These are phyloP conservation scores for Fusarium piperis DNA, from an alignment of 2,329 filamentous ascomycete species.

Conservation along the genomic window DNA sequence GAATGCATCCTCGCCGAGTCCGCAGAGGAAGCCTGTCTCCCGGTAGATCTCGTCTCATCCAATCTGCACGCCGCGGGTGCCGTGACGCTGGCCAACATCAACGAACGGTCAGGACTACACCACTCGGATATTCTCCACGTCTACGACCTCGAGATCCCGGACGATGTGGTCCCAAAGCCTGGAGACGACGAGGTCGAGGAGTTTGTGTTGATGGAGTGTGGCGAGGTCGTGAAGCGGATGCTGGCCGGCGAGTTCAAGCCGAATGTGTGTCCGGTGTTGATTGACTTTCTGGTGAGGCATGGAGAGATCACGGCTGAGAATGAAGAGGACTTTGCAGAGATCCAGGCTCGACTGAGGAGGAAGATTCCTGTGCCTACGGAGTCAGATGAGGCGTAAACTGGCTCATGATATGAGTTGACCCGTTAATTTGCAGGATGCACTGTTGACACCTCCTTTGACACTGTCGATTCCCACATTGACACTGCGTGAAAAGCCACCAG, in stretches of 20 bases:
- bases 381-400: conserved; percentile 27
- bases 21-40: conserved; percentile 72
- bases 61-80: conserved; percentile 43
- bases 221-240: conserved; percentile 69
- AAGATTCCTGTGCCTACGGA: conserved; percentile 53
- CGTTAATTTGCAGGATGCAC: not conserved
- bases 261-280: conserved; percentile 79
- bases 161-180: conserved; percentile 69
- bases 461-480: not conserved
- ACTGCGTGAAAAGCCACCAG: not conserved
- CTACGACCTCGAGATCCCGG: conserved; percentile 76
- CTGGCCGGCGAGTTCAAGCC: conserved; percentile 81
- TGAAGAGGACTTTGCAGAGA: conserved; percentile 77
- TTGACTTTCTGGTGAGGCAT: conserved; percentile 85
- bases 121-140: conserved; percentile 66
- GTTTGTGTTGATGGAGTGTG: conserved; percentile 74
- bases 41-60: conserved; percentile 38
- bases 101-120: conserved; percentile 39
- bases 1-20: conserved; percentile 77
- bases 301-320: conserved; percentile 77
- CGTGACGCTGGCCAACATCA: conserved; percentile 49
- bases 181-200: conserved; percentile 82
- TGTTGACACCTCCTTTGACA: not conserved
- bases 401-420: not conserved
- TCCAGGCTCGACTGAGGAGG: conserved; percentile 60